Evolutionary conservation across 2,329 filamentous ascomycete species (phyloP).

Genomic region (Arthrobotrys entomopaga): DNA sequence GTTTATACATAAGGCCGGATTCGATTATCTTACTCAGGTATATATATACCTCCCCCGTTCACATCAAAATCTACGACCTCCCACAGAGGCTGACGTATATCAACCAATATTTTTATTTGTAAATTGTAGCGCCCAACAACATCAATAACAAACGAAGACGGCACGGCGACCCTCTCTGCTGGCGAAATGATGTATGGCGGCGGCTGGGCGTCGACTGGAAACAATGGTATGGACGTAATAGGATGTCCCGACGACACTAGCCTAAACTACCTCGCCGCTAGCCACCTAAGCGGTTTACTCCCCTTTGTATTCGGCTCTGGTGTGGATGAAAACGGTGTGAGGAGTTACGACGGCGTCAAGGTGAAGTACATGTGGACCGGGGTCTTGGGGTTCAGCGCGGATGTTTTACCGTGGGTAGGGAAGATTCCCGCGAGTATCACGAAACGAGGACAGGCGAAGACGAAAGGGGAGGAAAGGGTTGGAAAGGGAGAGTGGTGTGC

Average conservation of each 20-base stretch:
- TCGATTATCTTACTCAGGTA: constrained; percentile 68
- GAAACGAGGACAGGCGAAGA: constrained; percentile 31
- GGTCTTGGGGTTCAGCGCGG: constrained; percentile 65
- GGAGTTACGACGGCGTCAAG: constrained; percentile 46
- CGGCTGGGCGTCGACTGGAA: constrained; percentile 64
- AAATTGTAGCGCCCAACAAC: constrained; percentile 25
- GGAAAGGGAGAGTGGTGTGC: constrained; percentile 65
- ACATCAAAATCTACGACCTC: too few relatives aligned
- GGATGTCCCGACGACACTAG: constrained; percentile 66
- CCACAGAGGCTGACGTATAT: too few relatives aligned
- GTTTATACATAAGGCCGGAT: constrained; percentile 65
- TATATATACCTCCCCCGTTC: constrained; percentile 59
- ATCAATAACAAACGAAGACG: constrained; percentile 56
- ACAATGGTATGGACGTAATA: constrained; percentile 64
- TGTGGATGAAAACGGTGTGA: constrained; percentile 54
- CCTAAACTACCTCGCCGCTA: constrained; percentile 62
- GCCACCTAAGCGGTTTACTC: constrained; percentile 64
- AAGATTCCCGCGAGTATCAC: constrained; percentile 61
- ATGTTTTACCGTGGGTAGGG: constrained; percentile 67
- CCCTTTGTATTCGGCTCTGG: constrained; percentile 63
- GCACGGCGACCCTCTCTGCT: constrained; percentile 34
- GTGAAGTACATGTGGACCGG: constrained; percentile 67
- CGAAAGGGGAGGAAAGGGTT: constrained; percentile 11
- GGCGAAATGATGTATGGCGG: constrained; percentile 69
- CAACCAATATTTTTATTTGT: background rate